phyloP scores from a whole-genome alignment of 2,329 filamentous ascomycete species.

The Cryphonectria parasitica region DNA sequence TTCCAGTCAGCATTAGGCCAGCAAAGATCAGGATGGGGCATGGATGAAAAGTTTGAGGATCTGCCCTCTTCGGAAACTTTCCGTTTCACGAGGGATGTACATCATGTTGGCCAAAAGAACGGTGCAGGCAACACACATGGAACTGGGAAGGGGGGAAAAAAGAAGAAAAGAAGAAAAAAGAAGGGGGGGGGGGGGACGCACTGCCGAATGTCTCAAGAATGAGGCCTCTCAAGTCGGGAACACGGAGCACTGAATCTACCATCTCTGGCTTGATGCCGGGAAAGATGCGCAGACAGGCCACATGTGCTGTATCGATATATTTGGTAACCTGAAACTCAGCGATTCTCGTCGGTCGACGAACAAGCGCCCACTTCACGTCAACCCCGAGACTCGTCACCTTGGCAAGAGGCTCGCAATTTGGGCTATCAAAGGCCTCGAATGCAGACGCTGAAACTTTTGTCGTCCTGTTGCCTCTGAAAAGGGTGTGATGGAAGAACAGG shows the following conservation, averaged over 20 bases:
- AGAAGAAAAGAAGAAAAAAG: not conserved
- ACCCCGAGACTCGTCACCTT: constrained; percentile 80
- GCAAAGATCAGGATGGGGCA: not conserved
- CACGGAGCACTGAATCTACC: constrained; percentile 79
- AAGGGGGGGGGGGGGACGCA: not conserved
- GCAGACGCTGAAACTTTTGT: constrained; percentile 87
- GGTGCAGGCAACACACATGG: not conserved
- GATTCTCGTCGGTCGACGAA: constrained; percentile 74
- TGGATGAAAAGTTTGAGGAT: not conserved
- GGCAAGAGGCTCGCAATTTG: constrained; percentile 83
- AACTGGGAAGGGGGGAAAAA: not conserved
- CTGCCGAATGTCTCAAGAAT: constrained; percentile 86
- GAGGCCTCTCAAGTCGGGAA: constrained; percentile 78
- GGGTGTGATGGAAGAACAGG: constrained; percentile 89
- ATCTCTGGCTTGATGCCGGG: constrained; percentile 93
- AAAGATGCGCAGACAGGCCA: constrained; percentile 87
- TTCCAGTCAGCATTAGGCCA: not conserved
- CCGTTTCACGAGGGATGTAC: not conserved
- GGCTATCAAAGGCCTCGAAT: constrained; percentile 85
- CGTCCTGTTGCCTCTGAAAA: constrained; percentile 85
- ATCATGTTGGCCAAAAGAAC: not conserved
- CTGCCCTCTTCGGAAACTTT: not conserved
- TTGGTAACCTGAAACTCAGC: constrained; percentile 75
- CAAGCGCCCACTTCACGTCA: constrained; percentile 78
- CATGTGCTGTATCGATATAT: constrained; percentile 82